Evolutionary conservation across 257 asterid genomes (phyloP), one percentile per base, ranked within the genome.

Genomic region (Nicotiana paniculata): DNA sequence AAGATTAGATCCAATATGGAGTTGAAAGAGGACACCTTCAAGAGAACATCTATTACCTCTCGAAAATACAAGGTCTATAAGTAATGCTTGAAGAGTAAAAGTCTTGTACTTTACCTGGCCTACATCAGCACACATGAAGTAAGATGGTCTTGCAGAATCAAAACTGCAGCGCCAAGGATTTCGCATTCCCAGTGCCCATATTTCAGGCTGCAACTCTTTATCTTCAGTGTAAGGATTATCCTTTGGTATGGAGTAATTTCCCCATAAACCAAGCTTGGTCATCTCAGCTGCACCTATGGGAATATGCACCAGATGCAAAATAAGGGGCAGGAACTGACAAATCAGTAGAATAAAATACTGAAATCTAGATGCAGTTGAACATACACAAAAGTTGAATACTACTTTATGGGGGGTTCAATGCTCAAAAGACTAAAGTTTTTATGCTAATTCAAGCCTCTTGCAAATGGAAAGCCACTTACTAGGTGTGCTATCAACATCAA

Each of bases 151-250:
- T 4, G 88, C 87, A 79, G 98, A 90, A 86, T 96, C 99, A 15
- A 94, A 96, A 83, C 97, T 96, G 86, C 99, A 96, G 59, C 99
- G 95, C 99, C 99, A 96, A n/a, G 99, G 99, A 88, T 96, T 96
- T 82, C 97, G 81, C 16, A 96, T 83, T 58, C 99, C 99, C 2
- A 84, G 28, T 26, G 99, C 98, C 97, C 97, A 96, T 81, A 93
- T 93, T 86, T 94, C 99, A 79, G 91, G 90, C 84, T 86, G 93
- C 82, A 91, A 82, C 3, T 90, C 90, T 69, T 82, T 83, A 81
- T 94, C 98, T 18, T 76, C 81, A 3, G 81, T 81, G 66, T 86
- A 91, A 43, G 99, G 97, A 79, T 94, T 94, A 83, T 96, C 98
- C 58, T 85, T 87, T 51, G 99, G 99, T 74, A 92, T 89, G 30